Base-by-base conservation (phyloP, 176 grass and related monocot species). In the Chrysopogon serrulatus region DNA sequence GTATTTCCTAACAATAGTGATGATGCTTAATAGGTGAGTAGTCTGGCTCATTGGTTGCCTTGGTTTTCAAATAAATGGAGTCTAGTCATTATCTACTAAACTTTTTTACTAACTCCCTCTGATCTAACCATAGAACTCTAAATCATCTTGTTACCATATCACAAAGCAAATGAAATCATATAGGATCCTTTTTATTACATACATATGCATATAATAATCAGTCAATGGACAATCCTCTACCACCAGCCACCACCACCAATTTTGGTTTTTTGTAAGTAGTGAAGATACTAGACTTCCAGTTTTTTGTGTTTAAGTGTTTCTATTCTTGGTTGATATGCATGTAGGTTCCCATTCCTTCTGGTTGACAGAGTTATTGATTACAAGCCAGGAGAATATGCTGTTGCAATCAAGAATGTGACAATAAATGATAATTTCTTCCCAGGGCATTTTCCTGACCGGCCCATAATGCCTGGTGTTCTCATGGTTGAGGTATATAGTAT, bases 361-460 rank as follows among this genome's bases (percentile, higher is more conserved):
- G 95, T 98, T 66, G 95, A 98, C 78, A 87, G 92, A 86, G 92
- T 98, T 37, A 93, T 98, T 26, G 95, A 98, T 77, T 95, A 91
- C 86, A 91, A 91, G 53, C 82, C 84, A 68, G 83, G 88, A 63
- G 78, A 89, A 43, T 89, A 89, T 44, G 88, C 88, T 23, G 88
- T 89, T 26, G 83, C 48, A 17, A 89, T 89, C 57, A 98, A 98
- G 86, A 98, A 98, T 71, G 89, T 98, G 36, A 95, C 96, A 0
- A 98, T 98, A 74, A 98, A 98, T 48, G 96, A 98, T 79, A 95
- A 98, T 61, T 98, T 98, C 64, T 98, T 98, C 71, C 88, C 83
- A 16, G 88, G 83, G 3, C 89, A 89, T 81, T 89, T 89, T 34
- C 88, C 93, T 4, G 93, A 95, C 43, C 79, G 90, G 14, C 93